Evolutionary conservation across 108 stramenopile species (phyloP), one percentile per base, ranked within the genome.

Genomic region (Cyclotella distinguenda): DNA sequence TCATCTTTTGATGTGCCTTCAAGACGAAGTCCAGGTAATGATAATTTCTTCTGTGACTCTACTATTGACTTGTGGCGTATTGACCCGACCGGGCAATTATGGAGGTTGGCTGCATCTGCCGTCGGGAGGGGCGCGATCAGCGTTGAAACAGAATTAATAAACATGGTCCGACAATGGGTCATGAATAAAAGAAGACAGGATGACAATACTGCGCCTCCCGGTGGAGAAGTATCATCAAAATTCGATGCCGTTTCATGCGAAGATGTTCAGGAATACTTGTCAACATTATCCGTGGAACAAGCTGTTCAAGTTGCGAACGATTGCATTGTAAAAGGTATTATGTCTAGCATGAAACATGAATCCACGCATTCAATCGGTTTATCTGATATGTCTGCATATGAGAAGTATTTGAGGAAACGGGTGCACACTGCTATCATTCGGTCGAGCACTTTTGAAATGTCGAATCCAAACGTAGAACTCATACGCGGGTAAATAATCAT

Each of bases 61-160:
- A 44, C 5, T 12, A 48, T 77, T 18, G 51, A 23, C 25, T 27
- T 89, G 19, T 93, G 88, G 88, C 68, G 86, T 30, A 65, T 89
- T 22, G 91, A 93, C 60, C 86, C 88, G 25, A 89, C 86, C 0
- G 91, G 91, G 40, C 91, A 93, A 59, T 89, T 93, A 62, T 93
- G 86, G 86, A 82, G 74, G 23, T 79, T 80, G 40, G 73, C 85
- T 63, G 85, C 73, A 10, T 69, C 86, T 1, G 78, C 87, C 8
- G 62, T 85, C 0, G 91, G 91, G 40, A 39, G 75, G 22, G 80
- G 79, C 34, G 79, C 85, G 2, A 49, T 68, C 10, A 23, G 32
- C 2, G 70, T 68, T 28, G 87, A 88, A 64, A 64, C 65, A 13
- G 75, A 73, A 46, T 56, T 81, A 35, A 31, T 81, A 40, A 32